Percentiles rank a stretch among this genome's conserved stretches.
Conservation (phyloP, 768 basidiomycete genomes). For the Lentinula guzmanii region DNA sequence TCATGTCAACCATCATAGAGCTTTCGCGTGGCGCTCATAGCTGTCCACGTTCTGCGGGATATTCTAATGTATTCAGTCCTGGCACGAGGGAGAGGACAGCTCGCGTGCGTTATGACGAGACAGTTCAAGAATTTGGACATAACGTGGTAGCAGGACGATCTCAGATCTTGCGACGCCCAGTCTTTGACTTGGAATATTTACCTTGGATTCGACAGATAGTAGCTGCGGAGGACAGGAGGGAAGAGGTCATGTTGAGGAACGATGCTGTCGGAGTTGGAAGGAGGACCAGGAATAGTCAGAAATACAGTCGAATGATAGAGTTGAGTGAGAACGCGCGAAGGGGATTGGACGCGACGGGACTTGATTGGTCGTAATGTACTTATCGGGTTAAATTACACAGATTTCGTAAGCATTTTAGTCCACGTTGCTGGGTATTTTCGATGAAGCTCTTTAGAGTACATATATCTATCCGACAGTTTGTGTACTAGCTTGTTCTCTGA, state of each 20-base stretch:
- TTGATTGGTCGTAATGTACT: background rate
- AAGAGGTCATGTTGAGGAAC: conserved; percentile 13
- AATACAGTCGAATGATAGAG: conserved; percentile 37
- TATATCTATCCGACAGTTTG: conserved; percentile 1
- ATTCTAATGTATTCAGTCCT: conserved; percentile 12
- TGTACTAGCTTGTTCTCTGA: background rate
- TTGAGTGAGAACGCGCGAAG: conserved; percentile 31
- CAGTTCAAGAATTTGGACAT: conserved; percentile 42
- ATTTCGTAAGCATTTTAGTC: background rate
- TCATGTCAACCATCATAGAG: conserved; percentile 39
- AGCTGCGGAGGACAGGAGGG: conserved; percentile 53
- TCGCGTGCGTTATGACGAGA: conserved; percentile 39
- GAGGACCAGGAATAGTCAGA: conserved; percentile 52
- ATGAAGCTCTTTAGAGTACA: conserved; percentile 1
- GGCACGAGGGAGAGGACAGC: conserved; percentile 8
- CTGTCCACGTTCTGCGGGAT: conserved; percentile 8
- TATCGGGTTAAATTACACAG: background rate
- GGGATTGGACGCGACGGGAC: conserved; percentile 20
- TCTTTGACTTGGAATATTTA: conserved; percentile 61
- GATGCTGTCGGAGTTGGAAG: conserved; percentile 22
- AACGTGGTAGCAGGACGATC: conserved; percentile 33
- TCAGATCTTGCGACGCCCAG: conserved; percentile 36
- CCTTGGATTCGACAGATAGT: conserved; percentile 67
- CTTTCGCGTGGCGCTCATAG: conserved; percentile 38
- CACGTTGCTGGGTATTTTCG: conserved; percentile 5